A percentile compares a stretch with the other conserved stretches of the same genome.
phyloP scores from a whole-genome alignment of 129 eudicot species.

The Centaurea solstitialis region DNA sequence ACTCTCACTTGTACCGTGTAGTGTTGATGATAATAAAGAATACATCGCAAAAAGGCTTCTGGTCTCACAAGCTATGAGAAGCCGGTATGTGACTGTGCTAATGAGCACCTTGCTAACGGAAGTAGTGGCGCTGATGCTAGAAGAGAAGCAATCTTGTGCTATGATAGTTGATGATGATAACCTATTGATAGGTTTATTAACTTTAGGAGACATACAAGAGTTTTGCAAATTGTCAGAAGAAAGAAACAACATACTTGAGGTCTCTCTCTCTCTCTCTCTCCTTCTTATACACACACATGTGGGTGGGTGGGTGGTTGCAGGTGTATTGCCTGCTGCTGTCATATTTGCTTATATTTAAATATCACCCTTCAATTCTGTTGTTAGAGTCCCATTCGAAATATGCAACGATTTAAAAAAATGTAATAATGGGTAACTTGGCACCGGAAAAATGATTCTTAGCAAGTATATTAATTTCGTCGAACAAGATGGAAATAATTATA shows the following conservation, averaged over 20 bases:
- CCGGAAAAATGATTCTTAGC: not conserved
- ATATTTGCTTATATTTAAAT: not conserved
- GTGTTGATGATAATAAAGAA: conserved; percentile 33
- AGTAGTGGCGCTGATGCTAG: conserved; percentile 66
- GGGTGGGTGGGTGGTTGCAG: conserved; percentile 8
- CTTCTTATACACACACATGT: not conserved
- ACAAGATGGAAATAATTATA: not conserved
- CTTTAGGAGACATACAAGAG: conserved; percentile 67
- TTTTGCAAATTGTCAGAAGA: conserved; percentile 54
- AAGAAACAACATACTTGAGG: conserved; percentile 50
- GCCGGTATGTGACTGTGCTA: conserved; percentile 55
- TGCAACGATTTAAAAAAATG: not conserved
- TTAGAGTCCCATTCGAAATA: not conserved
- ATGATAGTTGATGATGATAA: conserved; percentile 58
- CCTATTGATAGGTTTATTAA: conserved; percentile 62
- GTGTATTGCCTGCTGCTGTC: not conserved
- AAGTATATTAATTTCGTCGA: not conserved
- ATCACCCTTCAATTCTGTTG: not conserved
- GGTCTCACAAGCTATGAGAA: conserved; percentile 90
- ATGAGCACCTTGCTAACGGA: conserved; percentile 60
- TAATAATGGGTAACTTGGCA: not conserved
- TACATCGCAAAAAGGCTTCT: conserved; percentile 45
- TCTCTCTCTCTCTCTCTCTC: conserved; percentile 33
- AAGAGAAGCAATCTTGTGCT: conserved; percentile 80
- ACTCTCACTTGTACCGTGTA: conserved; percentile 42